These are phyloP conservation scores for Cystofilobasidium ferigula DNA, from an alignment of 768 basidiomycete genomes.

Conservation along the genomic window DNA sequence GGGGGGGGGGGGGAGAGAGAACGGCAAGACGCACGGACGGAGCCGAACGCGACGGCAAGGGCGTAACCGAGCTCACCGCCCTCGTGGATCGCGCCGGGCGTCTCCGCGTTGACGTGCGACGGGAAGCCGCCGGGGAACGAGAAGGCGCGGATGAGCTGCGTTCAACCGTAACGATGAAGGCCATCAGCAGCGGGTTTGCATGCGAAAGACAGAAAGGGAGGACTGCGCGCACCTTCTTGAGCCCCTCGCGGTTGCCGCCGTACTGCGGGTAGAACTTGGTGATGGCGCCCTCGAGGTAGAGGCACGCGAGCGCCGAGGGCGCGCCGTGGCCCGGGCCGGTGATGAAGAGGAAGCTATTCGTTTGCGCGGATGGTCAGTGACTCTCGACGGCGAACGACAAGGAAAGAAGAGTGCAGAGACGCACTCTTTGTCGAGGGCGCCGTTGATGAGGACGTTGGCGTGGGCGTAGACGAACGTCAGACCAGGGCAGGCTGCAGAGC, in stretches of 20 bases:
- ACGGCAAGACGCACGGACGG: constrained; percentile 13
- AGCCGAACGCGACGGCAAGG: constrained; percentile 40
- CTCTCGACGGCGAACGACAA: background rate
- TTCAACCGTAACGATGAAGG: too few relatives aligned
- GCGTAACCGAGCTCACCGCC: constrained; percentile 82
- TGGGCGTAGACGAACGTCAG: constrained; percentile 62
- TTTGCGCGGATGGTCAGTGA: background rate
- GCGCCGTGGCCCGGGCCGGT: constrained; percentile 72
- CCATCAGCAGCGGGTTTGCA: background rate
- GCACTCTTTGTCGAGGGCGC: constrained; percentile 45
- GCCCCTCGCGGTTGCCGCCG: constrained; percentile 43
- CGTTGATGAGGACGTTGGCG: constrained; percentile 49
- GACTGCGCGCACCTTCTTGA: constrained; percentile 39
- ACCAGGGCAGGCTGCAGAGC: constrained; percentile 50
- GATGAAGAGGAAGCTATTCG: constrained; percentile 48
- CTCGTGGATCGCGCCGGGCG: constrained; percentile 83
- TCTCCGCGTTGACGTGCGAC: constrained; percentile 54
- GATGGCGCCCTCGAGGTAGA: constrained; percentile 68
- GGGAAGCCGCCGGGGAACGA: constrained; percentile 76
- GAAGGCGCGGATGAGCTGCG: constrained; percentile 55
- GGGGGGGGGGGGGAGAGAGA: too few relatives aligned
- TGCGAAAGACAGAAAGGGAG: background rate
- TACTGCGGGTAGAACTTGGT: constrained; percentile 43
- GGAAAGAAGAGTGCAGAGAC: background rate
- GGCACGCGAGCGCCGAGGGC: constrained; percentile 70